phyloP scores from a whole-genome alignment of 352 stramenopile species.

The Pythium folliculosum region DNA sequence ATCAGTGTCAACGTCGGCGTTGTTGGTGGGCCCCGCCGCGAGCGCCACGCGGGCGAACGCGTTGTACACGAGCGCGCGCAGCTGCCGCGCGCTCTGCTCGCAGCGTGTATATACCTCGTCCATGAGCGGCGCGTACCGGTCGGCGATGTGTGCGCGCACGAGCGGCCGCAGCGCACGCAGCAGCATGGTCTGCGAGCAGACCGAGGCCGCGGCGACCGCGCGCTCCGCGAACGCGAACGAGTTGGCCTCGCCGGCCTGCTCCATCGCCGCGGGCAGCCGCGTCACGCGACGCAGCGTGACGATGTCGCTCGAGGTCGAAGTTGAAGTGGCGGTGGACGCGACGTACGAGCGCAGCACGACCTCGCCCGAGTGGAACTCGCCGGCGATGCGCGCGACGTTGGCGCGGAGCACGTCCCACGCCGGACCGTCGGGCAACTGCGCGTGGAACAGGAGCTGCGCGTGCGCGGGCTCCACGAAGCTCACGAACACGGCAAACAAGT shows the following conservation, averaged over 20 bases:
- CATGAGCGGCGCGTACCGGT: constrained; percentile 68
- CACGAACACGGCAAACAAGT: constrained; percentile 75
- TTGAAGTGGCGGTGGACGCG: constrained; percentile 7
- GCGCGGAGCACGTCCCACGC: constrained; percentile 16
- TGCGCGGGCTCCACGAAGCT: constrained; percentile 54
- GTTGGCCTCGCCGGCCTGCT: constrained; percentile 54
- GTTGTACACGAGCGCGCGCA: constrained; percentile 67
- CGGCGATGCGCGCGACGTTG: constrained; percentile 13
- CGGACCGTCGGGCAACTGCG: constrained; percentile 14
- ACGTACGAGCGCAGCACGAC: constrained; percentile 21
- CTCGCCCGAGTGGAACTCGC: constrained; percentile 24
- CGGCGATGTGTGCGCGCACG: constrained; percentile 62
- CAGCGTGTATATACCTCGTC: constrained; percentile 69
- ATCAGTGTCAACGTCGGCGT: too few species aligned
- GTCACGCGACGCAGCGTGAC: constrained; percentile 61
- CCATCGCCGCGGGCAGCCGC: constrained; percentile 42
- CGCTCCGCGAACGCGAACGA: constrained; percentile 64
- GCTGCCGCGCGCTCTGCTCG: constrained; percentile 45
- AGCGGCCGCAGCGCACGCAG: constrained; percentile 68
- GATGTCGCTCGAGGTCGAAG: constrained; percentile 24
- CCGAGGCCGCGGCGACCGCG: constrained; percentile 63
- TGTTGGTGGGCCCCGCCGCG: not conserved
- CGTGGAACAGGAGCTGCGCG: constrained; percentile 51
- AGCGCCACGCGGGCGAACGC: constrained; percentile 48
- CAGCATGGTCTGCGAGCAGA: constrained; percentile 60